Percentiles rank a stretch among this genome's conserved stretches.
These are phyloP conservation scores for Oryza punctata DNA, from an alignment of 176 grass and related monocot species.

Conservation along the genomic window DNA sequence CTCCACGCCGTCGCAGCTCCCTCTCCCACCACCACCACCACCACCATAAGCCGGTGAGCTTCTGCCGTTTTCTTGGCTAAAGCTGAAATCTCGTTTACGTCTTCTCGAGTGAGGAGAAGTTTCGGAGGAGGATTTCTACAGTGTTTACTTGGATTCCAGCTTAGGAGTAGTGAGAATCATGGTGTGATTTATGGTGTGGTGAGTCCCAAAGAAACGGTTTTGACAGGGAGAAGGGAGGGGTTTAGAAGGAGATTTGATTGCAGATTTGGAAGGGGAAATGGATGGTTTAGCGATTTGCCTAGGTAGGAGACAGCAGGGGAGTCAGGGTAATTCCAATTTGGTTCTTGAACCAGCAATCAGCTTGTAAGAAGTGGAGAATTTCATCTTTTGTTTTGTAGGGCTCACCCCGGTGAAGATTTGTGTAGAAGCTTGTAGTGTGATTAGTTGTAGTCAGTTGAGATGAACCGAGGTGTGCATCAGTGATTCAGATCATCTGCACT, in stretches of 20 bases:
- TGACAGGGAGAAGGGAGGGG: background rate
- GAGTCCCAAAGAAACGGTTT: background rate
- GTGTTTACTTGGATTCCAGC: background rate
- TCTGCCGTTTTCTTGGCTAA: no score
- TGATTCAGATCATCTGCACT: background rate
- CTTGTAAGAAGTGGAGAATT: background rate
- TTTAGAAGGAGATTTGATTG: background rate
- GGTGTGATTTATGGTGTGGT: background rate
- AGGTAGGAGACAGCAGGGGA: background rate
- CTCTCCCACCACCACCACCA: no score
- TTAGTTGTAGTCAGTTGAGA: constrained; percentile 8
- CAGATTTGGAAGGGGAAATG: background rate
- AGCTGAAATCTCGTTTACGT: no score
- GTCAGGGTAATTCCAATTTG: background rate
- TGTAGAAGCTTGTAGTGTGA: background rate
- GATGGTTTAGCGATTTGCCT: background rate
- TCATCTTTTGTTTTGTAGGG: constrained; percentile 2
- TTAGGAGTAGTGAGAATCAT: background rate
- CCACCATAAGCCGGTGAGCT: constrained; percentile 46
- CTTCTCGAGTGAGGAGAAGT: background rate
- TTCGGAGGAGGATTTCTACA: background rate
- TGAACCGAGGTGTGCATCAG: background rate
- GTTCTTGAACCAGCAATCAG: background rate
- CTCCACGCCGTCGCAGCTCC: background rate
- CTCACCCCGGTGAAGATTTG: background rate